Percentiles rank a stretch among this genome's conserved stretches.
phyloP scores from a whole-genome alignment of 768 basidiomycete genomes.

The Tulasnella sp. region DNA sequence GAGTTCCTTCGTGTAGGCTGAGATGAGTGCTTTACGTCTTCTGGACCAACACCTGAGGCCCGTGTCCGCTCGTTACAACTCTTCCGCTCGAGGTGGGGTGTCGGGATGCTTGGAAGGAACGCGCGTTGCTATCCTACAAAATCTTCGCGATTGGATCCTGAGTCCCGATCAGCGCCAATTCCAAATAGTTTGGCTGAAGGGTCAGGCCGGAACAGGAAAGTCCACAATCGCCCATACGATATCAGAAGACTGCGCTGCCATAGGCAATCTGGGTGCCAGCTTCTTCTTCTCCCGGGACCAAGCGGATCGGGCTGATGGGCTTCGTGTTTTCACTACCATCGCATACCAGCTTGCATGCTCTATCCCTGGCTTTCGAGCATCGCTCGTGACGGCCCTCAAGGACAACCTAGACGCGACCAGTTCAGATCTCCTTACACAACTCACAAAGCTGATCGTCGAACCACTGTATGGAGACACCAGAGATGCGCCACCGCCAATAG shows the following conservation, averaged over 20 bases:
- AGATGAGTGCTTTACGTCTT: no score
- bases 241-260: conserved; percentile 21
- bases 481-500: conserved; percentile 13
- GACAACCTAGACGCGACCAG: conserved; percentile 3
- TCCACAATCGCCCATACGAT: conserved; percentile 33
- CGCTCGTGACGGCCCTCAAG: conserved; percentile 12
- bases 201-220: conserved; percentile 32
- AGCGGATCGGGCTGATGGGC: conserved; percentile 19
- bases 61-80: background rate
- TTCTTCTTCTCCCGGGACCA: conserved; percentile 28
- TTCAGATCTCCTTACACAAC: conserved; percentile 20
- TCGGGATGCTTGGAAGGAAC: background rate
- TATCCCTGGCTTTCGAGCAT: conserved; percentile 4
- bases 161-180: no score
- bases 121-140: background rate
- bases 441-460: conserved; percentile 20
- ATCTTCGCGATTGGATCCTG: background rate
- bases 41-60: background rate
- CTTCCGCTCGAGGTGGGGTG: background rate
- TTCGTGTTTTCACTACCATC: conserved; percentile 28
- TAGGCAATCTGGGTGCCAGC: conserved; percentile 26
- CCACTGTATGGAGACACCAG: conserved; percentile 3
- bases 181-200: conserved; percentile 26
- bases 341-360: conserved; percentile 26
- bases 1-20: no score